These are phyloP conservation scores for Kodamaea ohmeri DNA, from an alignment of 1,139 yeast species.

Conservation along the genomic window DNA sequence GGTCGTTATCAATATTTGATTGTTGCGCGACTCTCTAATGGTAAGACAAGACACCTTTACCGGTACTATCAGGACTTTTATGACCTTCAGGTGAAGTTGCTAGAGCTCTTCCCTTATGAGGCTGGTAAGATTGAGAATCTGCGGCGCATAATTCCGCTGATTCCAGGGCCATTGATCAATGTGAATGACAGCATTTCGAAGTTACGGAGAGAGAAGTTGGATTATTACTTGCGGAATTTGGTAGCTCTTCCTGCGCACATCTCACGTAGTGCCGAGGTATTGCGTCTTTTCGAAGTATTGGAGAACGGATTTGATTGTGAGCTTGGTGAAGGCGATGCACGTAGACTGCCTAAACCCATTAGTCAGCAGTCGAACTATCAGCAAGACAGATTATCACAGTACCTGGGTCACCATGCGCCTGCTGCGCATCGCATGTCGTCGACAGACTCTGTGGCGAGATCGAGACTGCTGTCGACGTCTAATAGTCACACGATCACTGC, in stretches of 20 bases:
- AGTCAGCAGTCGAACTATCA: slow-evolving; percentile 43
- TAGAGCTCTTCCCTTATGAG: slow-evolving; percentile 86
- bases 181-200: slow-evolving; percentile 87
- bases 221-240: slow-evolving; percentile 75
- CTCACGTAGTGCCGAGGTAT: slow-evolving; percentile 66
- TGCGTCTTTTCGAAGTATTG: slow-evolving; percentile 65
- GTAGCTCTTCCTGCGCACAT: slow-evolving; percentile 76
- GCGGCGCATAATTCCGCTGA: slow-evolving; percentile 79
- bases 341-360: slow-evolving; percentile 37
- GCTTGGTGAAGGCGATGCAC: slow-evolving; percentile 25
- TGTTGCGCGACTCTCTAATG: slow-evolving; percentile 66
- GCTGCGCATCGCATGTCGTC: slow-evolving; percentile 8
- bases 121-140: slow-evolving; percentile 83
- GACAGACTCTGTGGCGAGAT: slow-evolving; percentile 11
- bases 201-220: slow-evolving; percentile 80
- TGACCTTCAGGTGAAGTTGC: slow-evolving; percentile 81
- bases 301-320: slow-evolving; percentile 61
- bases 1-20: slow-evolving; percentile 90
- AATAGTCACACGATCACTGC: slow-evolving; percentile 10
- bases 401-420: slow-evolving; percentile 24
- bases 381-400: slow-evolving; percentile 44
- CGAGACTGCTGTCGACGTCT: slow-evolving; percentile 16
- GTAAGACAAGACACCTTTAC: slow-evolving; percentile 68
- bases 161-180: slow-evolving; percentile 94
- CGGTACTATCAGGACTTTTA: slow-evolving; percentile 95